Percentiles rank a stretch among this genome's conserved stretches.
Conservation (phyloP, 495 filamentous ascomycete genomes). For the Bacidia gigantensis region DNA sequence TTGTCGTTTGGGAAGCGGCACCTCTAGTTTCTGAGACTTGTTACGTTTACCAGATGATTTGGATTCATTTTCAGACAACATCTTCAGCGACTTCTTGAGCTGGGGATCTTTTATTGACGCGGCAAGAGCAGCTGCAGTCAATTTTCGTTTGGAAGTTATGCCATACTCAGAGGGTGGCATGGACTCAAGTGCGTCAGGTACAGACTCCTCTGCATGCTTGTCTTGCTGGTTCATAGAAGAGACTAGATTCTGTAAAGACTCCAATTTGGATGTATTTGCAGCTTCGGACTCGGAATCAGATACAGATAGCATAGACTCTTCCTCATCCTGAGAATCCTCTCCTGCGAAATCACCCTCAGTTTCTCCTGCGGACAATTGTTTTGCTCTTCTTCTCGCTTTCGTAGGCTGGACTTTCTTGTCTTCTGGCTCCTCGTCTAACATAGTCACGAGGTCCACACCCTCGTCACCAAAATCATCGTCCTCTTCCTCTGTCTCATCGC, state of each 20-base stretch:
- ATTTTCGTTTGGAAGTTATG: constrained; percentile 46
- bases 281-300: constrained; percentile 48
- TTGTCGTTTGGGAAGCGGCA: constrained; percentile 76
- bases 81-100: constrained; percentile 66
- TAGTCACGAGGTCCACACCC: constrained; percentile 69
- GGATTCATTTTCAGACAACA: constrained; percentile 33
- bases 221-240: constrained; percentile 41
- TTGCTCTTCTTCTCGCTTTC: neutral
- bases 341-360: neutral
- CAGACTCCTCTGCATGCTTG: constrained; percentile 17
- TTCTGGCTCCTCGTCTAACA: constrained; percentile 55
- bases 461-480: constrained; percentile 66
- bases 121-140: constrained; percentile 69
- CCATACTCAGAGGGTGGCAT: constrained; percentile 43
- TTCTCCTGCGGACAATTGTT: neutral
- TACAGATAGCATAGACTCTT: constrained; percentile 35
- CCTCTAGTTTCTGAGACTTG: constrained; percentile 59
- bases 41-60: constrained; percentile 31
- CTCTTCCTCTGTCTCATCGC: constrained; percentile 42
- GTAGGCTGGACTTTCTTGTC: constrained; percentile 23
- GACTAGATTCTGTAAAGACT: constrained; percentile 56
- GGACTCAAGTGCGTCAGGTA: constrained; percentile 33
- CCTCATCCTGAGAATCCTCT: constrained; percentile 14
- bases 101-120: constrained; percentile 58
- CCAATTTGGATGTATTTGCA: constrained; percentile 43